phyloP scores from a whole-genome alignment of 352 stramenopile species.

The Phytophthora sp. region DNA sequence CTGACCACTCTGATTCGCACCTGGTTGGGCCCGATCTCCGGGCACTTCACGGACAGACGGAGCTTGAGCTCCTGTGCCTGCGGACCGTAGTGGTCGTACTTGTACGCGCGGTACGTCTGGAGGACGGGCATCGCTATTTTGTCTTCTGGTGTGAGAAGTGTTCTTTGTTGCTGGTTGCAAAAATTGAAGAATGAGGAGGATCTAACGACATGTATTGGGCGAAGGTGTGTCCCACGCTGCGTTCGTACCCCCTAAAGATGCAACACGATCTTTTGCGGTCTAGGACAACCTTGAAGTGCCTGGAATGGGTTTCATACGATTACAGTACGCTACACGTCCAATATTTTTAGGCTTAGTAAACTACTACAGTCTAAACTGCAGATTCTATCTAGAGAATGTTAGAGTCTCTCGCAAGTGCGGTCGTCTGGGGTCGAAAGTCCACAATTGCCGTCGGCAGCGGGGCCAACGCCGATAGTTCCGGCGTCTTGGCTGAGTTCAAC shows the following conservation, averaged over 20 bases:
- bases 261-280: neutral
- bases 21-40: constrained; percentile 32
- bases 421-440: constrained; percentile 31
- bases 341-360: constrained; percentile 10
- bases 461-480: constrained; percentile 40
- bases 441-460: constrained; percentile 32
- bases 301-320: neutral
- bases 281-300: constrained; percentile 27
- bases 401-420: constrained; percentile 21
- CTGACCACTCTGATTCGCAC: constrained; percentile 41
- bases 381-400: constrained; percentile 36
- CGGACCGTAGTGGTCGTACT: too few relatives aligned
- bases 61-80: constrained; percentile 37
- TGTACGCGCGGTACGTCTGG: constrained; percentile 42
- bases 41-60: constrained; percentile 23
- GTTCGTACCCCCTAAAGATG: neutral
- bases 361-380: neutral
- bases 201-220: too few relatives aligned
- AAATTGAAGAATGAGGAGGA: constrained; percentile 33
- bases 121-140: constrained; percentile 31
- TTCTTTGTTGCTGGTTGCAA: neutral
- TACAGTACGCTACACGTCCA: constrained; percentile 19
- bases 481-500: constrained; percentile 48
- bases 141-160: neutral
- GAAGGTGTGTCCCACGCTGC: neutral